Evolutionary conservation across 2,329 filamentous ascomycete species (phyloP).

Genomic region (Mycocentrospora acerina): DNA sequence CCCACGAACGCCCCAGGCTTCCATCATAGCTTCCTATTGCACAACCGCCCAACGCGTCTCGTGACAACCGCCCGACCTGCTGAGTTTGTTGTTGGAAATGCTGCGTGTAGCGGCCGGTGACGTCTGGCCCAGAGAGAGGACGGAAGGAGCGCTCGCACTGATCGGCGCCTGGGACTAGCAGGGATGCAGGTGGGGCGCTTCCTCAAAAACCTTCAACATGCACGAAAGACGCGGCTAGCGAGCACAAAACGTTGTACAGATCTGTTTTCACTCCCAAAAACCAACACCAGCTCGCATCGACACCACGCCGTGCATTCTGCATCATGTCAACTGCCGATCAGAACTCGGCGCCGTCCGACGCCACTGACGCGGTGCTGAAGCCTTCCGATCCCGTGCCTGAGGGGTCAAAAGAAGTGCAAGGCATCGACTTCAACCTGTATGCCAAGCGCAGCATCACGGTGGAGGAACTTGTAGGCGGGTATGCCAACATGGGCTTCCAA

Average conservation of each 20-base stretch:
- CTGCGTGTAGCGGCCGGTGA: too few relatives aligned
- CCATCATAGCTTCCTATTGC: neutral
- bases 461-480: constrained; percentile 77
- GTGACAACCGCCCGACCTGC: too few relatives aligned
- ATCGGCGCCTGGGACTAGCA: constrained; percentile 10
- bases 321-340: constrained; percentile 25
- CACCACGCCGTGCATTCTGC: neutral
- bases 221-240: constrained; percentile 1
- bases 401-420: constrained; percentile 77
- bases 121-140: neutral
- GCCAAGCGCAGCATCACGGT: constrained; percentile 75
- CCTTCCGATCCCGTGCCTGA: constrained; percentile 79
- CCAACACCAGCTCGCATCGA: neutral
- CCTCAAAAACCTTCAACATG: constrained; percentile 9
- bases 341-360: constrained; percentile 44
- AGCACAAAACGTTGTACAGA: neutral
- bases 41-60: neutral
- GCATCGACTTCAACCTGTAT: constrained; percentile 88
- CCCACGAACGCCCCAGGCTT: too few relatives aligned
- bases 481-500: constrained; percentile 85
- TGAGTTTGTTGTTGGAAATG: too few relatives aligned
- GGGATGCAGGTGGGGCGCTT: constrained; percentile 8
- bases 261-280: too few relatives aligned
- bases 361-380: constrained; percentile 79
- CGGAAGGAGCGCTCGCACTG: neutral